These are phyloP conservation scores for Venturiaceae sp. DNA, from an alignment of 2,329 filamentous ascomycete species.

Conservation along the genomic window DNA sequence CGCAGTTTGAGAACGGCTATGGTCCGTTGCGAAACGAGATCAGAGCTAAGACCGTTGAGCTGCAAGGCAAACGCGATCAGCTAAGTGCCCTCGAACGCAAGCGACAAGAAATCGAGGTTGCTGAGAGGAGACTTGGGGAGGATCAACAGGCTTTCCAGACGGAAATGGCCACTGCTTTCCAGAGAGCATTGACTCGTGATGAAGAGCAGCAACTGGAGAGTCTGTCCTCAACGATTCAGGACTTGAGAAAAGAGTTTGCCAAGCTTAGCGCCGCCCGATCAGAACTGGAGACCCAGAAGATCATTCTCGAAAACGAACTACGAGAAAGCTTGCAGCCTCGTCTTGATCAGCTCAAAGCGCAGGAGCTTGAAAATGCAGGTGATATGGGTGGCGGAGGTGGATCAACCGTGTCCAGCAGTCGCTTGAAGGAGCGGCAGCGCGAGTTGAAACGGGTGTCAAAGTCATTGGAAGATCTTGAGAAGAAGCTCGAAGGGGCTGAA, in stretches of 20 bases:
- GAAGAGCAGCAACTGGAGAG: slow-evolving; percentile 75
- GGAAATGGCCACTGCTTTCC: slow-evolving; percentile 80
- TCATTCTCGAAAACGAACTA: slow-evolving; percentile 74
- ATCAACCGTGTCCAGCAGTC: slow-evolving; percentile 42
- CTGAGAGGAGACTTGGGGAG: slow-evolving; percentile 49
- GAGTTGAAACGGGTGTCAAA: slow-evolving; percentile 73
- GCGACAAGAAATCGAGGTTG: slow-evolving; percentile 59
- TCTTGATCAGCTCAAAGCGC: slow-evolving; percentile 73
- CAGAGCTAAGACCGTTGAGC: slow-evolving; percentile 60
- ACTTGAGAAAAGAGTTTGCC: slow-evolving; percentile 67
- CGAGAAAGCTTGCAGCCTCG: slow-evolving; percentile 82
- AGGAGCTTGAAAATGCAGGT: slow-evolving; percentile 57
- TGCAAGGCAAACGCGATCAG: slow-evolving; percentile 63
- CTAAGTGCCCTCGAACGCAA: slow-evolving; percentile 61
- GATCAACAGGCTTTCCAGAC: slow-evolving; percentile 68
- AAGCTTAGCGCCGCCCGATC: slow-evolving; percentile 63
- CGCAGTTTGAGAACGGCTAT: slow-evolving; percentile 72
- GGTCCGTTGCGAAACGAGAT: slow-evolving; percentile 71
- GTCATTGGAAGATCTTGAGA: slow-evolving; percentile 54
- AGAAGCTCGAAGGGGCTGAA: slow-evolving; percentile 67
- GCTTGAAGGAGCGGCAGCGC: slow-evolving; percentile 66
- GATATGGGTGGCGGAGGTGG: slow-evolving; percentile 22
- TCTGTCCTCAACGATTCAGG: slow-evolving; percentile 59
- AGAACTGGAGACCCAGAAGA: slow-evolving; percentile 71
- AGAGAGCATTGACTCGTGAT: slow-evolving; percentile 72